Base-by-base conservation (phyloP, 148 eudicot genomes). In the Selenicereus undatus region DNA sequence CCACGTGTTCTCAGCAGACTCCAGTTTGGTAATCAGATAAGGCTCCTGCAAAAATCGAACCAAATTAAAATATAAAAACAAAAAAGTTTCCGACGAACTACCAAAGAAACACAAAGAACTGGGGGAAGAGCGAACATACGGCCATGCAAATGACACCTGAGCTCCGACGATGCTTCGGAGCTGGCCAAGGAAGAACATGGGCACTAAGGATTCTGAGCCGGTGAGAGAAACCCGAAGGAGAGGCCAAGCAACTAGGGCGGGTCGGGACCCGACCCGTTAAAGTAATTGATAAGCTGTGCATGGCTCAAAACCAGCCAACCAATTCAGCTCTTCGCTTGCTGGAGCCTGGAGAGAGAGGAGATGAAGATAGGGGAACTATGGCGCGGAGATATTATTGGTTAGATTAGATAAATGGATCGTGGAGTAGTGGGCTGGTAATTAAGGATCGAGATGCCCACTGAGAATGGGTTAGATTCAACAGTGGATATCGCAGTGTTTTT, bases 1-100 rank as follows among this genome's bases (percentile, higher is more conserved):
- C 98, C 98, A 97, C 8, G 99, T 94, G 75, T 81, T 97, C 90
- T 97, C 98, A 51, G 98, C 98, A 72, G 99, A 97, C 82, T 97
- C 98, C 60, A 93, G 79, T 78, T 94, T 94, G 22, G 90, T 81
- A 75, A 94, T 91, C 69, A 97, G 69, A 90, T 94, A 97, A 45
- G 98, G 97, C 78, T 94, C 99, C 99, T 97, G 86, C 73, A 83
- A 81, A 56, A 14, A 22, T 43, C 56, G 36, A 56, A 18, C 45
- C 75, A 70, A 51, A 18, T 76, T 32, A 32, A 48, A 68, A 39
- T 39, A 4, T 39, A 39, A 60, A 51, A 71, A 11, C n/a, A 79
- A 21, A 9, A 2, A 51, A 1, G 13, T 56, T 27, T 29, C 60
- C 43, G 36, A 14, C 29, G 21, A 75, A 30, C 14, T 48, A 48